Evolutionary conservation across 164 flowering plant genomes (phyloP).

Genomic region (Pachysandra terminalis): DNA sequence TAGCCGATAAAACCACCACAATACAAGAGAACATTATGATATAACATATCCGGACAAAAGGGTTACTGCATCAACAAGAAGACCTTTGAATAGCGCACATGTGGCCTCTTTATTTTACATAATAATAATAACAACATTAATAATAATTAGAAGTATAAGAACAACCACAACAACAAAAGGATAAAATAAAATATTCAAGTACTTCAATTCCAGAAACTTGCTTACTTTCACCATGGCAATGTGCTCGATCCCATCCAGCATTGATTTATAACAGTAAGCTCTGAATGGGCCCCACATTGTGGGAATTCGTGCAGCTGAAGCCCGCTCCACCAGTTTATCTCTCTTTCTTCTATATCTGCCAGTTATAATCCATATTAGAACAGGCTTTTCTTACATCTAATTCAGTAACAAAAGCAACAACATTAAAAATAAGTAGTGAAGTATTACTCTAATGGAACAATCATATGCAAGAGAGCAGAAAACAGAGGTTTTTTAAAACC

Average conservation of each 20-base stretch:
- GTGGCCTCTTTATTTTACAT: neutral
- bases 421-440: neutral
- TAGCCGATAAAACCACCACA: too few relatives aligned
- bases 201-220: neutral
- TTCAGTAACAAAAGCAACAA: neutral
- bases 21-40: neutral
- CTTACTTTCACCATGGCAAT: constrained; percentile 98
- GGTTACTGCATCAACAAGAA: neutral
- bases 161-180: neutral
- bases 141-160: too few relatives aligned
- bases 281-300: constrained; percentile 94
- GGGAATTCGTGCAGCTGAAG: constrained; percentile 76
- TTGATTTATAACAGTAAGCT: constrained; percentile 75
- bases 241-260: constrained; percentile 92
- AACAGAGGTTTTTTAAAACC: neutral
- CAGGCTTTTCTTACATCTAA: neutral
- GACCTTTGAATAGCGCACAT: neutral
- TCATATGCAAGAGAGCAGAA: neutral
- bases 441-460: too few relatives aligned
- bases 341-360: constrained; percentile 90
- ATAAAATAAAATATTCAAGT: neutral
- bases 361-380: constrained; percentile 13
- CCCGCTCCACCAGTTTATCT: constrained; percentile 70
- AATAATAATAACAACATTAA: neutral
- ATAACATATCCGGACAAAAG: too few relatives aligned